These are phyloP conservation scores for Lepidium didymum DNA, from an alignment of 345 rosid genomes.

Conservation along the genomic window DNA sequence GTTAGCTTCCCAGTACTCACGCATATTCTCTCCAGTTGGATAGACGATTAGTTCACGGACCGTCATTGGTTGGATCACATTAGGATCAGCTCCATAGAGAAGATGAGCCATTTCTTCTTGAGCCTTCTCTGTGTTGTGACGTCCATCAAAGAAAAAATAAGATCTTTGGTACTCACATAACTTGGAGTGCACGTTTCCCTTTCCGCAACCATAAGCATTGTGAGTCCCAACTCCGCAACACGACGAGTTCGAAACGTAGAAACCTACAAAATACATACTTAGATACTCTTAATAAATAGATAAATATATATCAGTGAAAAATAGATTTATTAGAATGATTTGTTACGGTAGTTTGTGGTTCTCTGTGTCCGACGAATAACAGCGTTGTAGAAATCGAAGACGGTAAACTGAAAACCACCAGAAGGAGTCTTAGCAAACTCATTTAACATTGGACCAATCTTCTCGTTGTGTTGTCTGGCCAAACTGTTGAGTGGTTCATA, in stretches of 20 bases:
- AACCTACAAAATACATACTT: constrained; percentile 5
- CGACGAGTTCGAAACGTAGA: neutral
- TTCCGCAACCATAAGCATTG: constrained; percentile 21
- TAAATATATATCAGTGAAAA: neutral
- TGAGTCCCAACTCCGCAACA: constrained; percentile 29
- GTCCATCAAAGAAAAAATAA: constrained; percentile 25
- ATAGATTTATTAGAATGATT: neutral
- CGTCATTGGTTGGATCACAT: constrained; percentile 19
- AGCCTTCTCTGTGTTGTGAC: constrained; percentile 27
- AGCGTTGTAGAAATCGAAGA: constrained; percentile 22
- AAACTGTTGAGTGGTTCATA: neutral
- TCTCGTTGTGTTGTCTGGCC: constrained; percentile 26
- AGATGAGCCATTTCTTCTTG: constrained; percentile 22
- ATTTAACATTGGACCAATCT: constrained; percentile 6
- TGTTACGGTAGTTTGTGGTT: neutral
- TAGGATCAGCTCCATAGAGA: constrained; percentile 8
- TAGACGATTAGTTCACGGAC: constrained; percentile 20
- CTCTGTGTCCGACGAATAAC: neutral
- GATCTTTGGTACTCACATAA: constrained; percentile 26
- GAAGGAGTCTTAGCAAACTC: neutral
- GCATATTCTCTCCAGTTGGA: constrained; percentile 13
- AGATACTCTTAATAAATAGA: neutral
- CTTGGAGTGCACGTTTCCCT: constrained; percentile 17
- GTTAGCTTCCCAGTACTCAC: constrained; percentile 7
- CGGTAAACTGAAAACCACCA: constrained; percentile 18